phyloP scores from a whole-genome alignment of 768 basidiomycete genomes.

The Lactarius quietus region DNA sequence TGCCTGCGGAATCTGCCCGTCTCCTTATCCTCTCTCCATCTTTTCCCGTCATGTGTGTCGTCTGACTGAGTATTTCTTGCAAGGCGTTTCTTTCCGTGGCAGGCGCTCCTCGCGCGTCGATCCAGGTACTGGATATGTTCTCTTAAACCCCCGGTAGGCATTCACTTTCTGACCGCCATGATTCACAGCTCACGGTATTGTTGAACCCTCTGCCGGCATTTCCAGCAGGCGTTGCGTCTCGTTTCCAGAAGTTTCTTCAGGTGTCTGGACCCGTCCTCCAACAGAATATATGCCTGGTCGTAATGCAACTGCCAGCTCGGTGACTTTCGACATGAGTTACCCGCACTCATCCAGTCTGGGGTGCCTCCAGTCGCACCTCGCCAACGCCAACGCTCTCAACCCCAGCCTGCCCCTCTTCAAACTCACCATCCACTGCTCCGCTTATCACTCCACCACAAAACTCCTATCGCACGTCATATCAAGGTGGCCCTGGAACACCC shows the following conservation, averaged over 20 bases:
- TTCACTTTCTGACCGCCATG: background rate
- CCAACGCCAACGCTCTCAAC: conserved; percentile 3
- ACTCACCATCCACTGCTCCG: background rate
- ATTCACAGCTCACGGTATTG: background rate
- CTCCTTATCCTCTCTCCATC: background rate
- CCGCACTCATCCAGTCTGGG: background rate
- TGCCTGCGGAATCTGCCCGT: conserved; percentile 8
- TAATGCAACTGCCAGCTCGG: background rate
- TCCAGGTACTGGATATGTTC: conserved; percentile 13
- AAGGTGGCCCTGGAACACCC: background rate
- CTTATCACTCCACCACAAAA: conserved; percentile 17
- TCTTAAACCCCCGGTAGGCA: background rate
- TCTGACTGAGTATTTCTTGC: conserved; percentile 5
- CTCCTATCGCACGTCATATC: background rate
- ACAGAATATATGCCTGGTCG: conserved; percentile 10
- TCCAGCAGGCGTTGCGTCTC: background rate
- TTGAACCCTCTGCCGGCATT: background rate
- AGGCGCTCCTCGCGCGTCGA: background rate
- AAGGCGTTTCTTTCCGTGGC: conserved; percentile 11
- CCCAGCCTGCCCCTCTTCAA: background rate
- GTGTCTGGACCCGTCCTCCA: background rate
- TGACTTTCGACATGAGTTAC: conserved; percentile 10
- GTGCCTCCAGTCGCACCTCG: conserved; percentile 2
- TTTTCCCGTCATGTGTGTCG: background rate
- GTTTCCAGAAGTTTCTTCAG: conserved; percentile 22